Evolutionary conservation across 2,329 filamentous ascomycete species (phyloP), one percentile per base, ranked within the genome.

Genomic region (Davidsoniella eucalypti): DNA sequence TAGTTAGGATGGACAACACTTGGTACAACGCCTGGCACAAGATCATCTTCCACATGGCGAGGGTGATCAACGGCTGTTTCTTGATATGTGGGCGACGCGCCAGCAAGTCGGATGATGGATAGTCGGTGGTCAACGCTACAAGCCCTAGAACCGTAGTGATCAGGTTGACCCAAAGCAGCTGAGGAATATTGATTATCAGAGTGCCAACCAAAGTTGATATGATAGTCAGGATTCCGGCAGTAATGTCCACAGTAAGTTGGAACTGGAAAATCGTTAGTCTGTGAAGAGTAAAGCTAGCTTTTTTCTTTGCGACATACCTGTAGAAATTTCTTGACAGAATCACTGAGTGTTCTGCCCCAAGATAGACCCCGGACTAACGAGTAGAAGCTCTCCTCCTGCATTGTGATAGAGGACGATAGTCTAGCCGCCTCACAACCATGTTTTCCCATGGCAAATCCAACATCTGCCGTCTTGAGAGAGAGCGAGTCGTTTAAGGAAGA

Each of bases 1-100:
- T 66, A 0, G 73, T 64, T 42, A 80, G 71, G 1, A 75, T 73
- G 8, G 78, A 69, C 16, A 65, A 61, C 2, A 80, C 66, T 58
- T 80, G 77, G 58, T 72, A 78, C 51, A 80, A 69, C 21, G 75
- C 67, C 57, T 80, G 77, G 3, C 76, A 76, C 36, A 72, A 67
- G 48, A 80, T 78, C 70, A 80, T 79, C 64, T 80, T 80, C 76
- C 76, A 79, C 76, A 80, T 80, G 50, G 67, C 81, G 53, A 76
- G 67, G 1, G 80, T 86, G 57, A 90, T 85, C 4, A 90, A 68
- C 0, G 84, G 74, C 1, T 82, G 80, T 47, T 75, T 80, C 60
- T 87, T 87, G 4, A 64, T 62, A 54, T 71, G 67, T 0, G 70
- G 70, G 8, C 52, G 52, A 16, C 44, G 44, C 39, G 29, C 43